phyloP scores from a whole-genome alignment of 331 rosid genomes.

The Quercus lobata region DNA sequence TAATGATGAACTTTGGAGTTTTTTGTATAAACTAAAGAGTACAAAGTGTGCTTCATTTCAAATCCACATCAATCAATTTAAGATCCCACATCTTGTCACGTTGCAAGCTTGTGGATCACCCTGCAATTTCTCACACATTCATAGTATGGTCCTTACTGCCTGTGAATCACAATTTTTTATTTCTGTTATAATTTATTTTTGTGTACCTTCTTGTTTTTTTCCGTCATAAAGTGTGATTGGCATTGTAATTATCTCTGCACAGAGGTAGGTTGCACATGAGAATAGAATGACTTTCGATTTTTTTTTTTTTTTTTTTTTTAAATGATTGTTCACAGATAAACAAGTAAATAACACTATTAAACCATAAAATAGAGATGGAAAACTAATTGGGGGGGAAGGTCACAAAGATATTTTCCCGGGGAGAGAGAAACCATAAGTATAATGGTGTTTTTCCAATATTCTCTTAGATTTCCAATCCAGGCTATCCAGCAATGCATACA shows the following conservation, averaged over 20 bases:
- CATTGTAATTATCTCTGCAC: background rate
- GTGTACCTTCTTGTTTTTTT: too few species aligned
- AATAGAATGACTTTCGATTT: too few species aligned
- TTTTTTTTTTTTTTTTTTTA: too few species aligned
- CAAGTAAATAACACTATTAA: background rate
- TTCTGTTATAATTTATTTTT: too few species aligned
- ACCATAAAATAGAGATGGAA: background rate
- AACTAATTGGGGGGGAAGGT: background rate
- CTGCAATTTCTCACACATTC: background rate
- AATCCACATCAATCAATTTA: background rate
- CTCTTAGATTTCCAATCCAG: too few species aligned
- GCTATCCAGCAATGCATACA: too few species aligned
- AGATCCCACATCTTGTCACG: conserved; percentile 10
- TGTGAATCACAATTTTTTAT: background rate
- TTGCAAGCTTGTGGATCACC: background rate
- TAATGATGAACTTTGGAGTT: conserved; percentile 16
- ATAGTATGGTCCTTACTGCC: background rate
- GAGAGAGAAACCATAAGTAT: too few species aligned
- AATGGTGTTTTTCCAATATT: too few species aligned
- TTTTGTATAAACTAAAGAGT: conserved; percentile 6
- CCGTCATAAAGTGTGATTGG: background rate
- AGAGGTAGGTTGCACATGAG: too few species aligned
- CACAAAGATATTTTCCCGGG: too few species aligned
- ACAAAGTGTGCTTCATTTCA: conserved; percentile 1
- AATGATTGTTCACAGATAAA: background rate